These are phyloP conservation scores for Cubamyces sp. DNA, from an alignment of 768 basidiomycete genomes.

Conservation along the genomic window DNA sequence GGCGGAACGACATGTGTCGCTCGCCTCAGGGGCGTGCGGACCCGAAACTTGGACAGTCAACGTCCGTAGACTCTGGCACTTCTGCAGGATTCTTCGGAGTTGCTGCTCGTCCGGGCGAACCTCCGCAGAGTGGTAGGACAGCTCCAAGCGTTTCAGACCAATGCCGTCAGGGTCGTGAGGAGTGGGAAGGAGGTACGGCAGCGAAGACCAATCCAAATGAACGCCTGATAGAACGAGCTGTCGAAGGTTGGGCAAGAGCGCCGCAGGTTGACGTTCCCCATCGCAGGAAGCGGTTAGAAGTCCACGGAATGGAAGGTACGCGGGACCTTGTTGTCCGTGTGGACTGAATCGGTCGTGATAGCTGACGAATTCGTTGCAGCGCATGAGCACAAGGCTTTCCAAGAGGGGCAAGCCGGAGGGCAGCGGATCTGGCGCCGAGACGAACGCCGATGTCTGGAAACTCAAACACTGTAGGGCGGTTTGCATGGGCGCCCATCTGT, in stretches of 20 bases:
- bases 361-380: conserved; percentile 60
- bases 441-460: conserved; percentile 20
- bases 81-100: conserved; percentile 47
- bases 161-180: not conserved
- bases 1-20: not conserved
- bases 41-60: conserved; percentile 57
- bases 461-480: conserved; percentile 52
- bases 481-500: conserved; percentile 63
- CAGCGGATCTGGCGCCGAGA: conserved; percentile 37
- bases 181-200: conserved; percentile 33
- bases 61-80: conserved; percentile 44
- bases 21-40: conserved; percentile 29
- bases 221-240: conserved; percentile 58
- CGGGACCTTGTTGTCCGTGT: conserved; percentile 39
- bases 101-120: conserved; percentile 55
- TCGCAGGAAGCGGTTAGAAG: conserved; percentile 20
- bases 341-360: conserved; percentile 51
- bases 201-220: conserved; percentile 55
- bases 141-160: conserved; percentile 44
- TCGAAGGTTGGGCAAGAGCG: conserved; percentile 45
- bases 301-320: conserved; percentile 32
- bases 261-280: not conserved
- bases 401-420: conserved; percentile 34
- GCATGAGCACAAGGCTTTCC: conserved; percentile 57
- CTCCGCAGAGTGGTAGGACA: conserved; percentile 56